phyloP scores from a whole-genome alignment of 768 basidiomycete genomes.

The Lanmaoa pseudosensibilis region DNA sequence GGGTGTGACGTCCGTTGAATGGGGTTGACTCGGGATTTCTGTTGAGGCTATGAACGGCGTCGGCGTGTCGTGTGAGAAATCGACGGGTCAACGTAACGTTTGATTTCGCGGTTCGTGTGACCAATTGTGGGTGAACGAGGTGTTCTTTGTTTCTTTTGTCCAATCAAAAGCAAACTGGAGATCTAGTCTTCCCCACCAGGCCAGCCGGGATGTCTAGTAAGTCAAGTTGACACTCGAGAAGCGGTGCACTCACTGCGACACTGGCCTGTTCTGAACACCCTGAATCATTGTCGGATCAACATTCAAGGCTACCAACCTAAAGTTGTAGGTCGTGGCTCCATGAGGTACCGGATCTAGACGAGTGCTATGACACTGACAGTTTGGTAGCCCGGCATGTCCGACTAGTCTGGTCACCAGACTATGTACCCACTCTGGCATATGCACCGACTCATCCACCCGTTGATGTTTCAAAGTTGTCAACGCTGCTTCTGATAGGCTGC shows the following conservation, averaged over 20 bases:
- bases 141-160: not conserved
- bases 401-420: no score
- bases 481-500: not conserved
- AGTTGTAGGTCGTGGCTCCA: no score
- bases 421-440: not conserved
- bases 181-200: not conserved
- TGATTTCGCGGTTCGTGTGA: not conserved
- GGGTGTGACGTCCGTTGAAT: not conserved
- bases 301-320: no score
- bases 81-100: not conserved
- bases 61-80: no score
- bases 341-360: no score
- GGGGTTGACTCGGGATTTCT: not conserved
- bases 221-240: no score
- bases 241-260: no score
- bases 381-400: not conserved
- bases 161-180: not conserved
- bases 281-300: no score
- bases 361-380: not conserved
- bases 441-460: not conserved
- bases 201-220: no score
- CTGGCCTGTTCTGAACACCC: no score
- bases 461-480: not conserved
- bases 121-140: not conserved
- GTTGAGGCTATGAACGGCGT: not conserved